Evolutionary conservation across 805 yeast genomes (phyloP), one percentile per base, ranked within the genome.

Genomic region (Hemisphaericaspora nanyangensis): DNA sequence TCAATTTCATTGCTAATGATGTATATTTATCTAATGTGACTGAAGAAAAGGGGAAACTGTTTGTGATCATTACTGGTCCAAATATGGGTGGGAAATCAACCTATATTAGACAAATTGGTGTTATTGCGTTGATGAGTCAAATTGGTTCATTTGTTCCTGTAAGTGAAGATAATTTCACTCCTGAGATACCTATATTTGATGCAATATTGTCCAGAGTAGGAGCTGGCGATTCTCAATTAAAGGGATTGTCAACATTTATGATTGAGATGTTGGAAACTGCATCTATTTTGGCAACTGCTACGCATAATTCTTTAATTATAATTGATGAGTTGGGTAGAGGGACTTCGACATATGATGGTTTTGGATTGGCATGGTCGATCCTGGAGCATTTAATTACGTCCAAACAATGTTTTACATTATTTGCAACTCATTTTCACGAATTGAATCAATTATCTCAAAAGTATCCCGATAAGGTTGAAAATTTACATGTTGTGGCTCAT

Each of bases 1-100:
- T 90, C 38, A 74, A 78, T n/a, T 93, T 93, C 54, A 91, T 93
- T 44, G 79, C 97, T 3, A 93, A 93, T 59, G 97, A 93, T 56
- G 85, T 89, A n/a, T 60, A 67, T 8, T 66, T 93, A 40, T 65
- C 70, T 11, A 77, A 78, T 34, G 35, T 31, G 1, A 5, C 17
- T 7, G 18, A 24, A 10, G 17, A 20, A 11, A 26, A 38, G 17
- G 45, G 34, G 4, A 75, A 69, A 12, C 57, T 61, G 4, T 91
- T 93, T 52, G 70, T 79, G 6, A 84, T 93, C 16, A 87, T 93
- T 18, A 90, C 97, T 0, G 97, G 97, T 25, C 97, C 97, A 27
- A 90, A 90, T 57, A 90, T 90, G 97, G 97, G 97, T 45, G 97
- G 97, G 56, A 90, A 90, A 59, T 88, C 96, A 0, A 90, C 97